Base-by-base conservation (phyloP, 2,329 filamentous ascomycete species). In the Sporothrix mexicana region DNA sequence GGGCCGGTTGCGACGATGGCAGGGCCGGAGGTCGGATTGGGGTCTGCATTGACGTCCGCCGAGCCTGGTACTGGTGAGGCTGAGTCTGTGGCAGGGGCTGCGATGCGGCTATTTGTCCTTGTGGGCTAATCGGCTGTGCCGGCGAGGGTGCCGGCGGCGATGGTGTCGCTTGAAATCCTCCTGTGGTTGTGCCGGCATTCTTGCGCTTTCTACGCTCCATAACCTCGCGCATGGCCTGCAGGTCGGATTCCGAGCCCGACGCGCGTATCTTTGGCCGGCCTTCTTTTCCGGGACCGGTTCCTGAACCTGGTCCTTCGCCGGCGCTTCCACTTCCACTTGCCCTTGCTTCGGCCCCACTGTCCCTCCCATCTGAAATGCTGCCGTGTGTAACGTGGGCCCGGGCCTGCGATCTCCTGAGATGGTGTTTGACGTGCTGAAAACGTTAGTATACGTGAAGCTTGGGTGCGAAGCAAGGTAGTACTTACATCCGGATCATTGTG, bases 161-260 rank as follows among this genome's bases (percentile, higher is more conserved):
- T 0, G 51, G 20, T 3, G n/a, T 55, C n/a, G n/a, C 2, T 36
- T 36, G 30, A 7, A 36, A 36, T 36, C 30, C 30, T 36, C 30
- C 51, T 20, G 10, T 20, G 51, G 23, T 23, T 20, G 51, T 25
- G 20, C 30, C 47, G 20, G 66, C n/a, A 17, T 23, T 43, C 62
- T 74, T 73, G 13, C 62, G 61, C 61, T 69, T 15, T 23, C 71
- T 43, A 9, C 73, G 73, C 30, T 69, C 66, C 55, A 74, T 53
- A 13, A 75, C 41, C 13, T 74, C 73, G 15, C 64, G 51, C 47
- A 74, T 67, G 6, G 69, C 72, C 57, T 69, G 2, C 12, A 72
- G 10, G 53, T 75, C 73, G 70, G 6, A 61, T 10, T 17, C 43
- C 47, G 43, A 36, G n/a, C 2, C 47, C 66, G 9, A 43, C 23